Base-by-base conservation (phyloP, 352 stramenopile species). In the Globisporangium cystogenes region DNA sequence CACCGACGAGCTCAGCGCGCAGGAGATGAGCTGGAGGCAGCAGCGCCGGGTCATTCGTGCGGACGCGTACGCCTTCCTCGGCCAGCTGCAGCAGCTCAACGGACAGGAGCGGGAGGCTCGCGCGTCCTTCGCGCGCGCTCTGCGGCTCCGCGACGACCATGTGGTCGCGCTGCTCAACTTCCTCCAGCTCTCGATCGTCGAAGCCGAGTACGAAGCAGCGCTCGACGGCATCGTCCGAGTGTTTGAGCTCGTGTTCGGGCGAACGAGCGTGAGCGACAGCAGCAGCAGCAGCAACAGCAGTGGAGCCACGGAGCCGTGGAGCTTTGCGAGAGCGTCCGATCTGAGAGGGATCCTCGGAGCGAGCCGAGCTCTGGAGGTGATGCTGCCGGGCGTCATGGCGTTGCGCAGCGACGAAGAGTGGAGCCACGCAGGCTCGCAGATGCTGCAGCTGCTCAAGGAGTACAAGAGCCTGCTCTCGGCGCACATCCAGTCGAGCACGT, bases 131-230 rank as follows among this genome's bases (percentile, higher is more conserved):
- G 53, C 58, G 0, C 60, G 59, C 5, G 62, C 68, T 14, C 49
- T 84, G n/a, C 48, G 58, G 1, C 36, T 77, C 7, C 68, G 68
- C 41, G 61, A 27, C 31, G 68, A 81, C n/a, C 67, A 84, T 48
- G 26, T 59, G 2, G 55, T 73, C 10, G 73, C 70, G 15, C 57
- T 74, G 27, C 59, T 84, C 24, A 84, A 84, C 43, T 70, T 62
- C n/a, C 51, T 80, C 2, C 70, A 81, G 57, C 46, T 80, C 14
- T 65, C 62, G 18, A 57, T 80, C 10, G 59, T 68, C 1, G 33
- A 51, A 15, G 36, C 53, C 2, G 68, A 77, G 52, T 76, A 83
- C 26, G 70, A 83, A 48, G 37, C 57, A 1, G 65, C 66, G 8
- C 55, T 83, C 3, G 63, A 75, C 29, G 56, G 52, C 5, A 65